These are phyloP conservation scores for Fusarium austroafricanum DNA, from an alignment of 2,329 filamentous ascomycete genomes.

Conservation along the genomic window DNA sequence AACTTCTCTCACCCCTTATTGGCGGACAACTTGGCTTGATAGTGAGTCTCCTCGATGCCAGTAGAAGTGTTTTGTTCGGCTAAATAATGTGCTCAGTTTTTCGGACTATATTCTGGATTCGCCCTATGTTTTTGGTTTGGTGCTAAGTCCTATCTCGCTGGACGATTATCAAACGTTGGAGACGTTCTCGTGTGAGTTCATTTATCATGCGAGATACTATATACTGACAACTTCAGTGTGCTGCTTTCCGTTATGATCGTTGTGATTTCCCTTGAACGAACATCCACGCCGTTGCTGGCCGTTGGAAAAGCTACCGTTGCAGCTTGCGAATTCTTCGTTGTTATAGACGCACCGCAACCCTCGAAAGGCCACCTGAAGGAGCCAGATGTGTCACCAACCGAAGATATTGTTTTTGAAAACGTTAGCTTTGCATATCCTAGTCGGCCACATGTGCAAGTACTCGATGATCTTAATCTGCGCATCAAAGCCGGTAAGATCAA, in stretches of 20 bases:
- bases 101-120: slow-evolving; percentile 64
- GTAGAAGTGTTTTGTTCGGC: background rate
- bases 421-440: slow-evolving; percentile 81
- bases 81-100: slow-evolving; percentile 56
- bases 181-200: slow-evolving; percentile 65
- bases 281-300: slow-evolving; percentile 69
- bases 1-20: slow-evolving; percentile 62
- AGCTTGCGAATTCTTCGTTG: slow-evolving; percentile 67
- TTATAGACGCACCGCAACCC: slow-evolving; percentile 62
- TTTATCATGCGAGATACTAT: no score
- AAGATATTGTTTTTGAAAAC: slow-evolving; percentile 64
- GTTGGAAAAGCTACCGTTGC: slow-evolving; percentile 68
- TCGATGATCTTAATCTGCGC: slow-evolving; percentile 68
- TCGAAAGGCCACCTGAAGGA: slow-evolving; percentile 51
- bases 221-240: slow-evolving; percentile 50
- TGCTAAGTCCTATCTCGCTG: slow-evolving; percentile 61
- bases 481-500: slow-evolving; percentile 75
- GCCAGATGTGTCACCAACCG: slow-evolving; percentile 53
- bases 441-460: slow-evolving; percentile 71
- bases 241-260: slow-evolving; percentile 70
- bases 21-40: slow-evolving; percentile 65
- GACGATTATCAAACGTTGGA: slow-evolving; percentile 60
- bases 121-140: slow-evolving; percentile 73
- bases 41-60: slow-evolving; percentile 36
- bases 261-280: slow-evolving; percentile 66